Conservation (phyloP, 768 basidiomycete species). For the Ramaria rubella region DNA sequence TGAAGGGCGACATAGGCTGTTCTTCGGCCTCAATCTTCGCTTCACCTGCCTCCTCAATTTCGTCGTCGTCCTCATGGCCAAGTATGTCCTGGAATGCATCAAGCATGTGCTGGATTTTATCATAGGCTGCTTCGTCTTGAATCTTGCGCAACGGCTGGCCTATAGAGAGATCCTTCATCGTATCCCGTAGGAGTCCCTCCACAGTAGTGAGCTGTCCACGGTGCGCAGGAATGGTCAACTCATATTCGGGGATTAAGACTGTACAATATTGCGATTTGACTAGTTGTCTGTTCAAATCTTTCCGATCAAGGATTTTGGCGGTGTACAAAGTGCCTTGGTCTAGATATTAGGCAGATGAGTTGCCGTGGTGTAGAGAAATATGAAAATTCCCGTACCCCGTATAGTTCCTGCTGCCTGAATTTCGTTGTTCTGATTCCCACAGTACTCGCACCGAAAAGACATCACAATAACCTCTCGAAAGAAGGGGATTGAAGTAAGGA, state of each 20-base stretch:
- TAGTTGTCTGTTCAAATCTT: constrained; percentile 88
- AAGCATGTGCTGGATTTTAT: constrained; percentile 72
- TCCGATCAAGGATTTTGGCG: constrained; percentile 60
- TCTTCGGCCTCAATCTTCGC: constrained; percentile 37
- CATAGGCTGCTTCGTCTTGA: constrained; percentile 65
- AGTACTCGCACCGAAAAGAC: constrained; percentile 94
- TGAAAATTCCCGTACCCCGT: constrained; percentile 50
- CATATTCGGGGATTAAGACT: constrained; percentile 78
- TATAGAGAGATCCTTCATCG: constrained; percentile 67
- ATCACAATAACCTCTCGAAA: constrained; percentile 93
- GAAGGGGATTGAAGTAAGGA: constrained; percentile 91
- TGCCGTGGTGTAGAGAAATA: neutral
- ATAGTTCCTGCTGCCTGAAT: constrained; percentile 86
- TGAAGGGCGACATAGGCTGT: constrained; percentile 60
- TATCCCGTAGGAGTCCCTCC: constrained; percentile 84
- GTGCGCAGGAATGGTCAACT: constrained; percentile 80
- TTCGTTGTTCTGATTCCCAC: constrained; percentile 86
- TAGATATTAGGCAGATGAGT: constrained; percentile 25
- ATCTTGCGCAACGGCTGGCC: constrained; percentile 82
- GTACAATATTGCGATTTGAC: constrained; percentile 83
- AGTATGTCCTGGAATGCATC: constrained; percentile 57
- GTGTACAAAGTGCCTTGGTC: constrained; percentile 84
- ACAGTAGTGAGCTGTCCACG: constrained; percentile 95
- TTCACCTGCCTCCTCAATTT: constrained; percentile 30
- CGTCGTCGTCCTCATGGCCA: constrained; percentile 44